Base-by-base conservation (phyloP, 805 yeast species). In the Candida quercuum region DNA sequence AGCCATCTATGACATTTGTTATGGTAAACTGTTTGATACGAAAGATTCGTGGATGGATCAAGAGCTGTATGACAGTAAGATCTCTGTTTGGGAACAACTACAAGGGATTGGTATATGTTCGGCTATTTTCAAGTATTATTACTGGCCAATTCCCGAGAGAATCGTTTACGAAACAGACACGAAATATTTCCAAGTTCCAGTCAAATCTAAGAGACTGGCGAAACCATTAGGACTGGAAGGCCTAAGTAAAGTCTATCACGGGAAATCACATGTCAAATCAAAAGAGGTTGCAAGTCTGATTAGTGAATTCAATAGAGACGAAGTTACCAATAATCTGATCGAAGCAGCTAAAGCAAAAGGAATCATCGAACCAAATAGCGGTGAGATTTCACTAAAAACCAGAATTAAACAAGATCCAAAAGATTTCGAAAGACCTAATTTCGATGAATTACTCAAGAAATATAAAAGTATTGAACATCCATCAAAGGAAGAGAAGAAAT, bases 81-180 rank as follows among this genome's bases (percentile, higher is more conserved):
- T 46, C 1, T 36, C 26, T 39, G 48, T 45, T 18, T 48, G 41
- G 30, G 57, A 57, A 33, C 58, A 57, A 31, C 18, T 55, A 26
- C 53, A 55, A 42, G 40, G 41, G 11, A 47, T 55, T 38, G 56
- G 50, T 6, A 42, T 51, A 10, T 57, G 62, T 34, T 46, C 60
- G 1, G 50, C 61, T 3, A 50, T 55, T 22, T 53, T 44, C 42
- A 52, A 48, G 37, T 47, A 49, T 35, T 52, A 41, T 37, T 53
- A 47, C 33, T 45, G 49, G 40, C 51, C 54, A 10, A 40, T 48
- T 8, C 62, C 62, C 8, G 61, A 57, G 37, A 38, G 54, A 22
- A 7, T 57, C 10, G 22, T 56, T 5, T 49, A 52, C 32, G 59
- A 55, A 38, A 50, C 58, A 18, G 56, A 52, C 22, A 38, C 32